A percentile compares a stretch with the other conserved stretches of the same genome.
Conservation (phyloP, 176 grass and related monocot species). For the Oryza meyeriana region DNA sequence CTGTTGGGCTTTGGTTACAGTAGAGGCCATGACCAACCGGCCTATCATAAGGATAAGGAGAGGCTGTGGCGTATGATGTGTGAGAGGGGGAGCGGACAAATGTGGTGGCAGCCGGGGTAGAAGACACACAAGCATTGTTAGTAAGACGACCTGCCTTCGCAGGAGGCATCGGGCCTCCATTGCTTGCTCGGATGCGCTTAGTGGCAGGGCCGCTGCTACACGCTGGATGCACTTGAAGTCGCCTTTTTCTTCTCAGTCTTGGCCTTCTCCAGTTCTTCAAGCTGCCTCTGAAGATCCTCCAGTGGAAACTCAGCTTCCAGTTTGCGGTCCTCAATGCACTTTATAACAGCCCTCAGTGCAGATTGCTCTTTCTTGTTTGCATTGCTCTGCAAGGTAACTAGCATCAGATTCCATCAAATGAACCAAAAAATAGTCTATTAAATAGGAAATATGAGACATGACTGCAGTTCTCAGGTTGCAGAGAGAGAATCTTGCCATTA, state of each 20-base stretch:
- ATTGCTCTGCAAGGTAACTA: conserved; percentile 58
- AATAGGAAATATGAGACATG: background rate
- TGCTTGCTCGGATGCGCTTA: conserved; percentile 72
- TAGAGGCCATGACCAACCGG: conserved; percentile 48
- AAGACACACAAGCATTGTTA: conserved; percentile 60
- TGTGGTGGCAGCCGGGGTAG: conserved; percentile 41
- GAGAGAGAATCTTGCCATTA: background rate
- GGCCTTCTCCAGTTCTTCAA: conserved; percentile 82
- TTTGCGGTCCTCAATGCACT: conserved; percentile 90
- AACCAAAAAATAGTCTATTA: background rate
- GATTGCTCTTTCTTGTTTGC: conserved; percentile 74
- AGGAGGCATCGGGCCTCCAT: conserved; percentile 81
- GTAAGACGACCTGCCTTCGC: conserved; percentile 85
- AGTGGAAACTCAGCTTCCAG: conserved; percentile 76
- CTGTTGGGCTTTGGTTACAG: conserved; percentile 65
- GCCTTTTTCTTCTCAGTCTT: conserved; percentile 87
- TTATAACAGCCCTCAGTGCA: conserved; percentile 71
- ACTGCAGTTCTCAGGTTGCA: background rate
- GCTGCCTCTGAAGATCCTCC: conserved; percentile 68
- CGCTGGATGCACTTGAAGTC: conserved; percentile 49
- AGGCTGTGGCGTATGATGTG: conserved; percentile 33
- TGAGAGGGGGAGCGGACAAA: conserved; percentile 58
- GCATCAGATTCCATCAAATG: conserved; percentile 12
- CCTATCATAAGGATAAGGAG: conserved; percentile 62
- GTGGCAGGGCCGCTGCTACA: conserved; percentile 61